Evolutionary conservation across 768 basidiomycete genomes (phyloP), one percentile per base, ranked within the genome.

Genomic region (Suillus tomentosus): DNA sequence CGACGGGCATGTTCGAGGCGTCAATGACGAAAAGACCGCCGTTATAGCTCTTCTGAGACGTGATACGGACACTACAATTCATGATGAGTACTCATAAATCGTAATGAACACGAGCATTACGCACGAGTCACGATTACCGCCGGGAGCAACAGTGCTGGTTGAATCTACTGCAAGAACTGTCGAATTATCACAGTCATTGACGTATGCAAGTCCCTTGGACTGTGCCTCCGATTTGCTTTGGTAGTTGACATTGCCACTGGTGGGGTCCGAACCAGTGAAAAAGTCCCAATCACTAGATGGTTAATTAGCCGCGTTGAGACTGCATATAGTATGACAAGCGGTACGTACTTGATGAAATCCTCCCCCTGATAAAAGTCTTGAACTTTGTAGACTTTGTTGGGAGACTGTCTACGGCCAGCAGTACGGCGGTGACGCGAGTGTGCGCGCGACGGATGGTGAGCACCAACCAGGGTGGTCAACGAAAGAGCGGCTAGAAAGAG

Each of bases 1-100:
- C 91, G 60, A 84, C 81, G 10, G 91, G 91, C 88, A 91, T 90
- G 2, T 83, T 77, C 59, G 71, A 81, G 62, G 91, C 84, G 69
- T 92, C 91, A 19, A 91, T 82, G 67, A 93, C 86, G 78, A 93
- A 91, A 13, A 93, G 78, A 5, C 91, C 91, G n/a, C 79, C 74
- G 56, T 76, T 83, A 71, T 86, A 92, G 27, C 73, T 78, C 71
- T 89, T 87, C 70, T 85, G 83, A 37, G 87, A 81, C 61, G 79
- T 82, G 66, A 93, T 90, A 58, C 91, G 88, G 43, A 93, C 83
- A 34, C 89, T 90, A 61, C 15, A 31, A 45, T 11, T 53, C 17
- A 51, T 8, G 5, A 22, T 67, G 37, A 61, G 60, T 31, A 53
- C n/a, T 66, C 56, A 37, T 37, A 62, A 24, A 42, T 34, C 61